Evolutionary conservation across 164 flowering plant species (phyloP), one percentile per base, ranked within the genome.

Genomic region (Vitis rotundifolia): DNA sequence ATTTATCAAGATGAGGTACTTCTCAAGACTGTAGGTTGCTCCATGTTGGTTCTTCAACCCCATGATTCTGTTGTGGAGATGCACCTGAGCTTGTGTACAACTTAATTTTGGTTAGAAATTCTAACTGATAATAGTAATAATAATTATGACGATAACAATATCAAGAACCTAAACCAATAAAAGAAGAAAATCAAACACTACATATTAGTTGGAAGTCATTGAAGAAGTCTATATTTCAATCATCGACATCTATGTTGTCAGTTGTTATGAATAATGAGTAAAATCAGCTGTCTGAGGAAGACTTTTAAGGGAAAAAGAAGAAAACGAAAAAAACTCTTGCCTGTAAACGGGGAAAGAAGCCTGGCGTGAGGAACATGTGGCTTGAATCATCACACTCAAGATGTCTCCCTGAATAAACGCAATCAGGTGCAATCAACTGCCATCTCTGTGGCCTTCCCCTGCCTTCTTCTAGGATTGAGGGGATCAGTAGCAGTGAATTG

Each of bases 291-390:
- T 37, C 26, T 22, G 26, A 22, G 26, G 26, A 22, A 22, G 44
- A 37, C 44, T 3, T 37, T 37, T 6, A 37, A 37, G 44, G 44
- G 44, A 37, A 37, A 9, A 29, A 16, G 19, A 55, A 56, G 56
- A 2, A 7, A 44, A 48, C n/a, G 28, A 53, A 49, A 68, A 53
- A 13, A 53, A 51, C 13, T 59, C 74, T 66, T 83, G 79, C 99
- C 98, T 91, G 98, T 71, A 95, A 77, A 58, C 89, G 87, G 15
- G 97, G 92, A 74, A 95, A 95, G 88, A 91, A 93, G 63, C 91
- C 93, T 37, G 97, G 92, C 3, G 98, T 88, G 62, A 95, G 90
- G 68, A 87, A 85, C 86, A 80, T 87, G 80, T 88, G 94, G 76
- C 89, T 87, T 63, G 97, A 95, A 79, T 93, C 98, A 77, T 89